Conservation (phyloP, 2,329 filamentous ascomycete genomes). For the Aspergillus sp. region DNA sequence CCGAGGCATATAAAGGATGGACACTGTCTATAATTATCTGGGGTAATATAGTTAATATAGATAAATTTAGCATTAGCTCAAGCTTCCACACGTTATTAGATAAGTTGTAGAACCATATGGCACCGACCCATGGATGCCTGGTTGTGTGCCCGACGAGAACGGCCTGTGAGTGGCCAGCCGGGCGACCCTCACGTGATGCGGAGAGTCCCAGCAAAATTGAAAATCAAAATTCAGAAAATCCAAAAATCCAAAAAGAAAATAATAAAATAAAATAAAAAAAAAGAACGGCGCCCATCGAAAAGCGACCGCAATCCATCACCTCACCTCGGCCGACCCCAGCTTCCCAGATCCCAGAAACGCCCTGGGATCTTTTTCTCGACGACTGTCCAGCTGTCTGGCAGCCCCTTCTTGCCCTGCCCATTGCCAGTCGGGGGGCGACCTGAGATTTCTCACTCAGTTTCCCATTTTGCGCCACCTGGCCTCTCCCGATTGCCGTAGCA, state of each 20-base stretch:
- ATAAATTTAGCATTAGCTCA: background rate
- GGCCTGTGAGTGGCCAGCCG: conserved; percentile 18
- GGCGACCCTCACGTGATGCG: conserved; percentile 20
- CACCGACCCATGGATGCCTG: conserved; percentile 9
- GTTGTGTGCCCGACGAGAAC: conserved; percentile 9
- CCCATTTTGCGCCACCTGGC: conserved; percentile 11
- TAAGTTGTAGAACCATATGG: background rate
- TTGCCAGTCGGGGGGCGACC: conserved; percentile 15
- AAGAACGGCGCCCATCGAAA: conserved; percentile 19
- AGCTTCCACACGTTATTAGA: background rate
- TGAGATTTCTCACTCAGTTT: conserved; percentile 8
- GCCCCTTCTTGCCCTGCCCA: conserved; percentile 7
- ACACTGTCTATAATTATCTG: background rate
- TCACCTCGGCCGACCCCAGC: conserved; percentile 17
- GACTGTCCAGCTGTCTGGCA: background rate
- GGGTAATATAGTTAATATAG: no score
- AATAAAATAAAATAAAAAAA: conserved; percentile 19
- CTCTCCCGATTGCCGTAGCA: conserved; percentile 11
- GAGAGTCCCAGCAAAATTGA: conserved; percentile 16
- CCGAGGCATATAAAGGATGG: background rate
- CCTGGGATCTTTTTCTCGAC: background rate
- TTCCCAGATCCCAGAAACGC: conserved; percentile 8
- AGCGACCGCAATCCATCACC: conserved; percentile 17
- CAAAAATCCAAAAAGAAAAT: conserved; percentile 18
- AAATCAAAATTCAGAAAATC: conserved; percentile 22